These are phyloP conservation scores for Berkeleyomyces rouxiae DNA, from an alignment of 2,329 filamentous ascomycete species.

Conservation along the genomic window DNA sequence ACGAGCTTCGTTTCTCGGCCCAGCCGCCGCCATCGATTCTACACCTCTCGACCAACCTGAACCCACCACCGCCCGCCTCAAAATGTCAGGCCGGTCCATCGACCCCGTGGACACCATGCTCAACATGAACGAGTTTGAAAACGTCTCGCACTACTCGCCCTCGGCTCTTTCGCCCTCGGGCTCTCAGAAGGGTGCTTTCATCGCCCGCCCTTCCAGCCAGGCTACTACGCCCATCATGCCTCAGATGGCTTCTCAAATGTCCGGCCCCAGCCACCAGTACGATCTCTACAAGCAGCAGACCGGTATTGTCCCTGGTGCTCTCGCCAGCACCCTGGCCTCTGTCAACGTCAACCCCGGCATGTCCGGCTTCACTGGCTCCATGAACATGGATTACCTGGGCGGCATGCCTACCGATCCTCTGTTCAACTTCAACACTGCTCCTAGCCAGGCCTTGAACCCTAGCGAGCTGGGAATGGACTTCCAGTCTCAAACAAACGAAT, in stretches of 20 bases:
- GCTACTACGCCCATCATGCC: slow-evolving; percentile 38
- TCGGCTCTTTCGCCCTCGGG: slow-evolving; percentile 36
- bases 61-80: not conserved
- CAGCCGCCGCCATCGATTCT: not conserved
- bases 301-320: slow-evolving; percentile 69
- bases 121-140: slow-evolving; percentile 47
- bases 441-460: slow-evolving; percentile 44
- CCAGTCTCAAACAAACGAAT: slow-evolving; percentile 34
- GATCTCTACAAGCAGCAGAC: slow-evolving; percentile 92
- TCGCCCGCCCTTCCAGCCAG: slow-evolving; percentile 33
- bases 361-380: slow-evolving; percentile 34
- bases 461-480: slow-evolving; percentile 50
- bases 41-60: not conserved
- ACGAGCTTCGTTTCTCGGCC: not conserved
- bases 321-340: slow-evolving; percentile 56
- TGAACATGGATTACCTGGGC: slow-evolving; percentile 34
- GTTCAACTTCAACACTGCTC: slow-evolving; percentile 56
- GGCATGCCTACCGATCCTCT: slow-evolving; percentile 45
- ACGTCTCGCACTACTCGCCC: slow-evolving; percentile 40
- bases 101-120: slow-evolving; percentile 41
- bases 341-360: slow-evolving; percentile 49
- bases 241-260: slow-evolving; percentile 40
- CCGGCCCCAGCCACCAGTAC: slow-evolving; percentile 85
- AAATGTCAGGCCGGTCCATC: slow-evolving; percentile 26
- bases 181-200: slow-evolving; percentile 36